These are phyloP conservation scores for Talaromyces sp. DNA, from an alignment of 2,329 filamentous ascomycete species.

Conservation along the genomic window DNA sequence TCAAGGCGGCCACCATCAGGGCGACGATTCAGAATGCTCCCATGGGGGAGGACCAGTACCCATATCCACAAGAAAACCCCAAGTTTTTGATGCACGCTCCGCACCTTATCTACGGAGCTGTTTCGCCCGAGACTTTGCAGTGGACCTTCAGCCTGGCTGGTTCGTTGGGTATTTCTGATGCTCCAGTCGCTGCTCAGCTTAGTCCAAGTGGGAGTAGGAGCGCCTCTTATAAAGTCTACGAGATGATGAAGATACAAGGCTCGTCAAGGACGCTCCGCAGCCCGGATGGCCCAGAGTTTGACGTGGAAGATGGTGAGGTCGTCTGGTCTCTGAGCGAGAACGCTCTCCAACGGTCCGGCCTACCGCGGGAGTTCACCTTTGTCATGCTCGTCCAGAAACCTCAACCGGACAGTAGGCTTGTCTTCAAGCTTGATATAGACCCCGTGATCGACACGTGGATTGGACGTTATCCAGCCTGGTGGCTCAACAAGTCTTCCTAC, in stretches of 20 bases:
- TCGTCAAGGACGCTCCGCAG: slow-evolving; percentile 39
- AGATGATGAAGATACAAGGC: slow-evolving; percentile 49
- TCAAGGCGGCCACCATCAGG: slow-evolving; percentile 43
- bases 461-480: slow-evolving; percentile 38
- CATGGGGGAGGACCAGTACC: slow-evolving; percentile 2
- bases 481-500: slow-evolving; percentile 30
- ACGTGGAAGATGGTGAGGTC: slow-evolving; percentile 41
- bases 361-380: slow-evolving; percentile 50
- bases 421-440: slow-evolving; percentile 39
- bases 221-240: slow-evolving; percentile 40
- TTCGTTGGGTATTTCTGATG: slow-evolving; percentile 42
- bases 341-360: slow-evolving; percentile 41
- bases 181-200: slow-evolving; percentile 38
- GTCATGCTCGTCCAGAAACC: slow-evolving; percentile 46
- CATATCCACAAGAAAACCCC: slow-evolving; percentile 25
- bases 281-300: slow-evolving; percentile 28
- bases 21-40: slow-evolving; percentile 29
- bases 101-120: slow-evolving; percentile 44
- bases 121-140: slow-evolving; percentile 44
- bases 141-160: slow-evolving; percentile 46
- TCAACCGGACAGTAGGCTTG: slow-evolving; percentile 31
- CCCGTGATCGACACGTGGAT: slow-evolving; percentile 38
- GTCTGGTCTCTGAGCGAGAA: slow-evolving; percentile 51
- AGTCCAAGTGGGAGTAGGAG: slow-evolving; percentile 38
- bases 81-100: slow-evolving; percentile 47